Evolutionary conservation across 106 monocot genomes (phyloP).

Genomic region (Chionographis japonica): DNA sequence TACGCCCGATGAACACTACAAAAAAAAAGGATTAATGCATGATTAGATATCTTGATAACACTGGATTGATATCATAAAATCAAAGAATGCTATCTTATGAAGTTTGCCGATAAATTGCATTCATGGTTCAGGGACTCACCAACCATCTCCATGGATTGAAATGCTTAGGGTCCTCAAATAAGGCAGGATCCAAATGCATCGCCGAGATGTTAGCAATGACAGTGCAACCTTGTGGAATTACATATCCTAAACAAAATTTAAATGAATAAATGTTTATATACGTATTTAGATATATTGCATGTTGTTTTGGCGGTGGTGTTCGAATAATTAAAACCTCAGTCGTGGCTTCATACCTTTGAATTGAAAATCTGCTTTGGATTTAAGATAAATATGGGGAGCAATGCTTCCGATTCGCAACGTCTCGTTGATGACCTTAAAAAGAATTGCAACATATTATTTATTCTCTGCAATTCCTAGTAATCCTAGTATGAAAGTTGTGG

Average conservation of each 20-base stretch:
- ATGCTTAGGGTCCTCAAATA: slow-evolving; percentile 1
- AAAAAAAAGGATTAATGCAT: background rate
- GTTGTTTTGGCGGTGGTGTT: too few species aligned
- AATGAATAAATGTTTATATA: background rate
- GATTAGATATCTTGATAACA: too few species aligned
- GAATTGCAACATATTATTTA: too few species aligned
- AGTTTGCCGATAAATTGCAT: too few species aligned
- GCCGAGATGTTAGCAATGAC: background rate
- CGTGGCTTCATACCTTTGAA: slow-evolving; percentile 3
- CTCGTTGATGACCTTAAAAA: slow-evolving; percentile 8
- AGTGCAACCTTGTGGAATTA: slow-evolving; percentile 3
- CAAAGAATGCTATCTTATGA: too few species aligned
- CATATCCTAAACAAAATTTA: background rate
- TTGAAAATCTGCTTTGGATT: background rate
- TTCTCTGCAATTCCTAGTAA: too few species aligned
- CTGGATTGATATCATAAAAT: too few species aligned
- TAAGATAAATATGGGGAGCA: background rate
- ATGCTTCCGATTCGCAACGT: slow-evolving; percentile 3
- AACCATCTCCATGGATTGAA: slow-evolving; percentile 10
- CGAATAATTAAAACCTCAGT: too few species aligned
- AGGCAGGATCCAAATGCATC: slow-evolving; percentile 4
- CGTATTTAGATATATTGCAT: too few species aligned
- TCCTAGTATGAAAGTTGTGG: too few species aligned
- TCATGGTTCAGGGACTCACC: background rate
- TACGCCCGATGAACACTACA: background rate